Evolutionary conservation across 805 yeast genomes (phyloP).

Genomic region (Clavispora vitiphila): DNA sequence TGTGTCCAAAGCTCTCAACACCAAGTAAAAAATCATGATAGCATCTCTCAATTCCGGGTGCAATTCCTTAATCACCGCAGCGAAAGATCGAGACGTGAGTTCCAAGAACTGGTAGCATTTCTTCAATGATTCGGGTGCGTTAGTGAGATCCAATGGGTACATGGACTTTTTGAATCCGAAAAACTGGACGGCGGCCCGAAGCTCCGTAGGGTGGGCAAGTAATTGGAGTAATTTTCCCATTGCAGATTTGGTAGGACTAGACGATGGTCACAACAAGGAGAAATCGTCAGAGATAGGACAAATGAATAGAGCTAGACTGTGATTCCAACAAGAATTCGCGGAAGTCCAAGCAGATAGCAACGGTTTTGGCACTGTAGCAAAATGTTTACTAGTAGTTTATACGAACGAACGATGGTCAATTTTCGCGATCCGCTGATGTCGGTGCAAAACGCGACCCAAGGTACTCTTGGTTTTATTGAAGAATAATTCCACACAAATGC

Average conservation of each 20-base stretch:
- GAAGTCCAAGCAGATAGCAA: neutral
- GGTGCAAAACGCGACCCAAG: neutral
- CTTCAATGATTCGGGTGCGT: constrained; percentile 27
- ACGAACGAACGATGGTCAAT: neutral
- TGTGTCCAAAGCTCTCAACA: constrained; percentile 89
- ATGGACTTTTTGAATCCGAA: constrained; percentile 46
- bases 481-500: too few species aligned
- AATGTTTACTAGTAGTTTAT: neutral
- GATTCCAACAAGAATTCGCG: neutral
- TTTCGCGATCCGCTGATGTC: constrained; percentile 1
- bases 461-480: too few species aligned
- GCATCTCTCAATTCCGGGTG: constrained; percentile 84
- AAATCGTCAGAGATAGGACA: too few species aligned
- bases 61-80: constrained; percentile 87
- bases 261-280: neutral
- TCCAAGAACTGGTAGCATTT: constrained; percentile 66
- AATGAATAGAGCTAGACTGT: neutral
- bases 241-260: neutral
- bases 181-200: constrained; percentile 62
- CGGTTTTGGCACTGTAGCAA: neutral
- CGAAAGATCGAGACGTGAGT: constrained; percentile 83
- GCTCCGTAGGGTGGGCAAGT: constrained; percentile 64
- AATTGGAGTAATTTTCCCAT: constrained; percentile 64
- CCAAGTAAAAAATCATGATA: constrained; percentile 77
- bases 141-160: constrained; percentile 43